Percentiles rank a stretch among this genome's conserved stretches.
Evolutionary conservation across 306 rosid species (phyloP).

Genomic region (Astragalus glycyphyllos): DNA sequence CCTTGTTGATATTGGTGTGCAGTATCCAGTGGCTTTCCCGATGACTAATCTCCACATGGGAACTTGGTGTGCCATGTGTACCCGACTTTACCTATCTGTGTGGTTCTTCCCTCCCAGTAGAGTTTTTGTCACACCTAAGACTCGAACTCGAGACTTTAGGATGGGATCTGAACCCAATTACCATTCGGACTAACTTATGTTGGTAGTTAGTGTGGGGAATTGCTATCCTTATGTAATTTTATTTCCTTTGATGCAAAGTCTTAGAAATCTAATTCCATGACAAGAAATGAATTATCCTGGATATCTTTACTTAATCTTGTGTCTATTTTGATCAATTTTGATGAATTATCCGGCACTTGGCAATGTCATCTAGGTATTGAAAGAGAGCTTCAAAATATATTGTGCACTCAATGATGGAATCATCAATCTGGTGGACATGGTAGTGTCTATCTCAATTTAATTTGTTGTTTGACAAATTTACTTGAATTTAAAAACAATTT

Average conservation of each 20-base stretch:
- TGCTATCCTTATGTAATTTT: too few relatives aligned
- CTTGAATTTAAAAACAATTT: slow-evolving; percentile 1
- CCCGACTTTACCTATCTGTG: too few relatives aligned
- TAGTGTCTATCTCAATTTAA: slow-evolving; percentile 46
- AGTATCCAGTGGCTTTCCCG: too few relatives aligned
- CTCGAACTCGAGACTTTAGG: too few relatives aligned
- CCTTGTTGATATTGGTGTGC: too few relatives aligned
- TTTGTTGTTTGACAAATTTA: neutral
- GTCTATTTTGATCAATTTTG: neutral
- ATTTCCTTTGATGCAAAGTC: neutral
- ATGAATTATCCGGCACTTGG: slow-evolving; percentile 18
- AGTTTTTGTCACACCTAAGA: too few relatives aligned
- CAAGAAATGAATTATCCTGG: neutral
- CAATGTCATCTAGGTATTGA: slow-evolving; percentile 67
- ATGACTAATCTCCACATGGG: too few relatives aligned
- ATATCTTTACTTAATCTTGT: slow-evolving; percentile 7
- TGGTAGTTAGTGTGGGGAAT: too few relatives aligned
- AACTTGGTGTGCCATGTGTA: too few relatives aligned
- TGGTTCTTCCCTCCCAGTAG: too few relatives aligned
- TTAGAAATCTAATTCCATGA: neutral
- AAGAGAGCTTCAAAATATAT: slow-evolving; percentile 97
- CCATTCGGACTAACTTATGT: too few relatives aligned
- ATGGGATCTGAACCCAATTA: too few relatives aligned
- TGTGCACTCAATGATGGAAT: slow-evolving; percentile 97
- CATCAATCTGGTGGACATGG: slow-evolving; percentile 97